Conservation (phyloP, 1,284 basidiomycete species). For the Sphagnurus paluster region DNA sequence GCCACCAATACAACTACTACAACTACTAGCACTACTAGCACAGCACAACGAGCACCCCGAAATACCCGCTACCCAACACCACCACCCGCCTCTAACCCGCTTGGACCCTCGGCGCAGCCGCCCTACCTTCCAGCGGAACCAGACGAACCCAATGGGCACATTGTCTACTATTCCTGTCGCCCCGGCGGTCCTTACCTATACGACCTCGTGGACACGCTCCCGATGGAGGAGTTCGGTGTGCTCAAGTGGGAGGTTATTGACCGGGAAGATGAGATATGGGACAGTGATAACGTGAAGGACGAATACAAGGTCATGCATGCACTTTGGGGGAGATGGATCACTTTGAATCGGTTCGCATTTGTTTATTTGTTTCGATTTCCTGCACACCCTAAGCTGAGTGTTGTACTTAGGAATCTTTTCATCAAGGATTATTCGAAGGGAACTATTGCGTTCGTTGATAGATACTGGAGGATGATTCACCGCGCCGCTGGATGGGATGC, state of each 20-base stretch:
- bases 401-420: conserved; percentile 44
- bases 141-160: conserved; percentile 43
- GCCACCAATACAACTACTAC: conserved; percentile 11
- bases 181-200: conserved; percentile 62
- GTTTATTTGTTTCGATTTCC: neutral
- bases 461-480: conserved; percentile 65
- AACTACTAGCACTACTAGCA: conserved; percentile 8
- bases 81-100: conserved; percentile 41
- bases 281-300: conserved; percentile 63
- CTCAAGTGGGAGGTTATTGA: conserved; percentile 67
- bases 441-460: conserved; percentile 50
- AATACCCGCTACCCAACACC: conserved; percentile 37
- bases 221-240: conserved; percentile 60
- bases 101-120: conserved; percentile 50
- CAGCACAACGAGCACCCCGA: conserved; percentile 15
- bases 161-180: conserved; percentile 56
- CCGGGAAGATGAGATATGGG: conserved; percentile 70
- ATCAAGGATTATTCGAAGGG: conserved; percentile 55
- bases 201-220: conserved; percentile 59
- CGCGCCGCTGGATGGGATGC: conserved; percentile 67
- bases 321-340: conserved; percentile 73
- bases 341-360: conserved; percentile 55
- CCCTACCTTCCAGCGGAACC: conserved; percentile 54
- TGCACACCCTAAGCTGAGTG: neutral
- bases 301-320: conserved; percentile 77